Evolutionary conservation across 257 asterid genomes (phyloP).

Genomic region (Orobanche coerulescens): DNA sequence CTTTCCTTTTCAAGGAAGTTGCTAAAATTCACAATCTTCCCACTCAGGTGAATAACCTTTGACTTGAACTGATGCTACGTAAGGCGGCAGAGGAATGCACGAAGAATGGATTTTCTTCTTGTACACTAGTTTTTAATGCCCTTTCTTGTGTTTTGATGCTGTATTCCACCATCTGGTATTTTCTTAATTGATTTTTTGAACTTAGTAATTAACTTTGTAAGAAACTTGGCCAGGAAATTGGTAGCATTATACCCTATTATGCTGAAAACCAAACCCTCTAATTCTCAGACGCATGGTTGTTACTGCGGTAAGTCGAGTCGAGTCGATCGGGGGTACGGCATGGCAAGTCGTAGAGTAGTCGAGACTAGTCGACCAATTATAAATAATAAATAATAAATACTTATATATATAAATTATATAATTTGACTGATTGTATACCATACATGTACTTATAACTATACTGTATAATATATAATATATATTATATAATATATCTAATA

Average conservation of each 20-base stretch:
- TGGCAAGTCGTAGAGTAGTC: too few species aligned
- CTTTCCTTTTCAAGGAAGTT: slow-evolving; percentile 91
- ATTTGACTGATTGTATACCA: too few species aligned
- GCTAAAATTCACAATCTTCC: slow-evolving; percentile 79
- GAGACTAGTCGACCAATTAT: too few species aligned
- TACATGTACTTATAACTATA: too few species aligned
- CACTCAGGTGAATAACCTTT: slow-evolving; percentile 54
- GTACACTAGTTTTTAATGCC: neutral
- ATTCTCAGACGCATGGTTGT: too few species aligned
- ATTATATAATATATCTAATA: too few species aligned
- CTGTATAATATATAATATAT: too few species aligned
- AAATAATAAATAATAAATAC: too few species aligned
- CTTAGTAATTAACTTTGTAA: neutral
- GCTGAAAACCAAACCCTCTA: neutral
- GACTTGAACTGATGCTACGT: neutral
- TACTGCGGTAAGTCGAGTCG: too few species aligned
- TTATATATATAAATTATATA: too few species aligned
- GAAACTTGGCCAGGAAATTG: slow-evolving; percentile 11
- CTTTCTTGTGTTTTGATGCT: neutral
- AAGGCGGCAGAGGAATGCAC: neutral
- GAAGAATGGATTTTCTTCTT: neutral
- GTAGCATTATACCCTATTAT: slow-evolving; percentile 4
- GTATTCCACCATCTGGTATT: neutral
- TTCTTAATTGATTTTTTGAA: neutral
- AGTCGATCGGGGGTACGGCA: too few species aligned